Percentiles rank a stretch among this genome's conserved stretches.
Evolutionary conservation across 148 eudicot species (phyloP).

Genomic region (Camellia sinensis): DNA sequence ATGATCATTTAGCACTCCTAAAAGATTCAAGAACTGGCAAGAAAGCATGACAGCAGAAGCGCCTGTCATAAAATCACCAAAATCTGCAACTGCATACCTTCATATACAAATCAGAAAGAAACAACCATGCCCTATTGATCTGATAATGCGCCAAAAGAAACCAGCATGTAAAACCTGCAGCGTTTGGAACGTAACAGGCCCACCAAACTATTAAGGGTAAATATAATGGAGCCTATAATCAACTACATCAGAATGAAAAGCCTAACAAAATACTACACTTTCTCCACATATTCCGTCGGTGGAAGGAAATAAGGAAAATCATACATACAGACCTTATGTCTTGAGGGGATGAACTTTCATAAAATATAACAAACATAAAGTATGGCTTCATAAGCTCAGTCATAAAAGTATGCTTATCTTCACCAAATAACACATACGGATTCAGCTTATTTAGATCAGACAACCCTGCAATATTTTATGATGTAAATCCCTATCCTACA

Average conservation of each 20-base stretch:
- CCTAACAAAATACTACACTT: neutral
- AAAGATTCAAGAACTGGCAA: conserved; percentile 1
- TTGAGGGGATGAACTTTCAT: conserved; percentile 2
- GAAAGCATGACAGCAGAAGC: conserved; percentile 21
- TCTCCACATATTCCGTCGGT: neutral
- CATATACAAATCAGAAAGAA: conserved; percentile 32
- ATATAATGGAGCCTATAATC: conserved; percentile 16
- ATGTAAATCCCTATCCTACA: conserved; percentile 10
- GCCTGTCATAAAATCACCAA: conserved; percentile 21
- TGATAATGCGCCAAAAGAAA: conserved; percentile 47
- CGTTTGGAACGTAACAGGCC: conserved; percentile 37
- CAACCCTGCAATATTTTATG: conserved; percentile 7
- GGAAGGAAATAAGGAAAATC: neutral
- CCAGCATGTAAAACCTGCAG: conserved; percentile 47
- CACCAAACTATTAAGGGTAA: conserved; percentile 24
- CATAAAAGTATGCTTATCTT: conserved; percentile 7
- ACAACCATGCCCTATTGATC: conserved; percentile 38
- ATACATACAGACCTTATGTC: neutral
- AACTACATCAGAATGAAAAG: conserved; percentile 7
- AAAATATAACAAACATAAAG: neutral
- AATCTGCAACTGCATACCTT: conserved; percentile 55
- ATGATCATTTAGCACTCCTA: conserved; percentile 9
- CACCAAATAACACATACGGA: neutral
- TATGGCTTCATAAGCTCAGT: neutral
- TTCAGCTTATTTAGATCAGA: conserved; percentile 1